Percentiles rank a stretch among this genome's conserved stretches.
phyloP scores from a whole-genome alignment of 306 rosid species.

The Calophaca sinica region DNA sequence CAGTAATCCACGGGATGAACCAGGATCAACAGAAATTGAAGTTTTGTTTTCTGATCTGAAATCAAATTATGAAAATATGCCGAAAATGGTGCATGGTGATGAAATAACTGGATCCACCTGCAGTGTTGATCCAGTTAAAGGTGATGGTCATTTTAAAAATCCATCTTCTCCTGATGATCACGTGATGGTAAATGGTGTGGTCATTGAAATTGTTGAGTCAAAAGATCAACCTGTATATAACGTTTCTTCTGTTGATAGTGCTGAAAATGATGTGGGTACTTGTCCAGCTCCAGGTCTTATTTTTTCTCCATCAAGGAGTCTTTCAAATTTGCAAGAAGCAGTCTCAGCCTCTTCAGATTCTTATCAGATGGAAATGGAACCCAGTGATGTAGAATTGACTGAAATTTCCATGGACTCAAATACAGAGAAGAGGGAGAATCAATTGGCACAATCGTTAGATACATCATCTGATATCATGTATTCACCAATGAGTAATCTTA shows the following conservation, averaged over 20 bases:
- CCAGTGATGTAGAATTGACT: slow-evolving; percentile 52
- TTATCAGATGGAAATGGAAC: slow-evolving; percentile 48
- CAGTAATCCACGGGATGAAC: slow-evolving; percentile 52
- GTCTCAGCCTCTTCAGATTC: slow-evolving; percentile 47
- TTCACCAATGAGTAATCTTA: slow-evolving; percentile 47
- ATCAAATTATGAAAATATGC: slow-evolving; percentile 49
- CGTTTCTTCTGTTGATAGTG: slow-evolving; percentile 41
- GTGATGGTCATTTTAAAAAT: slow-evolving; percentile 49
- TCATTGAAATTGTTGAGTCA: slow-evolving; percentile 43
- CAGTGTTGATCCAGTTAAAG: slow-evolving; percentile 50
- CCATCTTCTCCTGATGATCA: slow-evolving; percentile 52
- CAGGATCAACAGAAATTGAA: slow-evolving; percentile 44
- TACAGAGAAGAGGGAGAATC: slow-evolving; percentile 44
- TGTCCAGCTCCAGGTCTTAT: slow-evolving; percentile 47
- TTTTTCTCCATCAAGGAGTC: slow-evolving; percentile 52
- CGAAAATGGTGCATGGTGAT: slow-evolving; percentile 47
- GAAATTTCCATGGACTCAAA: slow-evolving; percentile 48
- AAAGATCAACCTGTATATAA: slow-evolving; percentile 44
- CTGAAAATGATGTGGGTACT: slow-evolving; percentile 44
- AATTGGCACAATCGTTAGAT: slow-evolving; percentile 45
- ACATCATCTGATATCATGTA: slow-evolving; percentile 38
- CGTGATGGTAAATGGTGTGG: slow-evolving; percentile 45
- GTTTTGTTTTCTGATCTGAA: slow-evolving; percentile 44
- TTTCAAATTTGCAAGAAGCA: slow-evolving; percentile 49
- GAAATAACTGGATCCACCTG: slow-evolving; percentile 51